Conservation (phyloP, 345 rosid species). For the Trapa incisa region DNA sequence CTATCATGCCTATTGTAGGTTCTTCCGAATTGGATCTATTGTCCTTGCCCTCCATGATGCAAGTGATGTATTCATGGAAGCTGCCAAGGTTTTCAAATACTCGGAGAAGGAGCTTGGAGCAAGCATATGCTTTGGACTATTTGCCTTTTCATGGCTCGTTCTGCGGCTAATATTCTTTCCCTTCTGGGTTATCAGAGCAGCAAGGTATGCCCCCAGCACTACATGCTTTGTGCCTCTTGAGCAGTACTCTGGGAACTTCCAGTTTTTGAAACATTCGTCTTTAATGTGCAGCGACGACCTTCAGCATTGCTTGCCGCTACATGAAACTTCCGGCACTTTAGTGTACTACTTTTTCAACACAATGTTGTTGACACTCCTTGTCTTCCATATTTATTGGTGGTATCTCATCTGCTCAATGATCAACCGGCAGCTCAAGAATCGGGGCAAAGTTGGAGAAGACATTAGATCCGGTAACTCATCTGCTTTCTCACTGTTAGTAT, state of each 20-base stretch:
- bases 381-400: constrained; percentile 99
- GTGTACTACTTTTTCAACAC: constrained; percentile 78
- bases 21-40: constrained; percentile 73
- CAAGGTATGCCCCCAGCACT: constrained; percentile 43
- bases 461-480: constrained; percentile 78
- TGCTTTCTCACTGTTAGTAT: not conserved
- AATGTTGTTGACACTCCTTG: constrained; percentile 68
- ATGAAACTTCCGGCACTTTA: constrained; percentile 19
- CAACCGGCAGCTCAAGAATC: constrained; percentile 62
- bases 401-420: constrained; percentile 79
- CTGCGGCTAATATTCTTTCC: constrained; percentile 86
- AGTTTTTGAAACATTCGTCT: constrained; percentile 7
- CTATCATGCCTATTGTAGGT: constrained; percentile 27
- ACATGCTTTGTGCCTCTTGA: constrained; percentile 2
- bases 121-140: constrained; percentile 78
- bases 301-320: constrained; percentile 36
- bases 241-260: constrained; percentile 3
- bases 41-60: constrained; percentile 87
- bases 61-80: constrained; percentile 82
- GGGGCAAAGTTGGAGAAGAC: constrained; percentile 90
- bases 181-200: constrained; percentile 63
- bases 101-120: constrained; percentile 82
- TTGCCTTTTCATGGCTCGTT: constrained; percentile 84
- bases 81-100: constrained; percentile 84
- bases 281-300: constrained; percentile 35